These are phyloP conservation scores for Ogataea populi-albae DNA, from an alignment of 805 yeast genomes.

Conservation along the genomic window DNA sequence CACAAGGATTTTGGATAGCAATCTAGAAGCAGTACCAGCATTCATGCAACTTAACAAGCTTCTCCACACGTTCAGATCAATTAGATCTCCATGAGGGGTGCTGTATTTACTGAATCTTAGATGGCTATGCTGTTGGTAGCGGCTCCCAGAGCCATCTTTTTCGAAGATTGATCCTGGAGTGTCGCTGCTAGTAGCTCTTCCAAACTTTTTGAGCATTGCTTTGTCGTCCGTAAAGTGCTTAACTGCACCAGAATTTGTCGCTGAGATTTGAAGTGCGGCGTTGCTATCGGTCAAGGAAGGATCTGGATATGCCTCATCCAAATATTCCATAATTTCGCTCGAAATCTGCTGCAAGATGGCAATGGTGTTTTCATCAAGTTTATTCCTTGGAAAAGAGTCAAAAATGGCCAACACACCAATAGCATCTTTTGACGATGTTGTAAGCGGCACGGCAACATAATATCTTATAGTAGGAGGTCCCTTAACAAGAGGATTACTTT, in stretches of 20 bases:
- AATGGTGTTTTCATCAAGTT: conserved; percentile 36
- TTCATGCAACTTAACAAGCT: conserved; percentile 36
- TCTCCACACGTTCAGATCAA: conserved; percentile 37
- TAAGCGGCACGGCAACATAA: conserved; percentile 64
- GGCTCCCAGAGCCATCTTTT: conserved; percentile 62
- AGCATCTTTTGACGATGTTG: conserved; percentile 36
- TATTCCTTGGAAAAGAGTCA: conserved; percentile 43
- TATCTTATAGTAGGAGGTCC: conserved; percentile 58
- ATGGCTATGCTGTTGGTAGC: conserved; percentile 50
- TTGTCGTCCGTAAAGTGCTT: conserved; percentile 9
- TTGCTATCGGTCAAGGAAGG: background rate
- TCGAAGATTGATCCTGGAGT: conserved; percentile 46
- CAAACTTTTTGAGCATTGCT: conserved; percentile 38
- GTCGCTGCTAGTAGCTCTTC: conserved; percentile 53
- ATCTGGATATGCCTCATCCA: conserved; percentile 33
- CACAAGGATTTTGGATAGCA: conserved; percentile 38
- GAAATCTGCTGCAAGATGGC: conserved; percentile 38
- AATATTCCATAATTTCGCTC: conserved; percentile 39
- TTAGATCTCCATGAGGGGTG: conserved; percentile 24
- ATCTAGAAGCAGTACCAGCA: conserved; percentile 42
- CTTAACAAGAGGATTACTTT: conserved; percentile 58
- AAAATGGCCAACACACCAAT: conserved; percentile 62
- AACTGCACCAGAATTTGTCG: background rate
- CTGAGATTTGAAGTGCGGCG: conserved; percentile 1
- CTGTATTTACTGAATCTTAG: conserved; percentile 40